These are phyloP conservation scores for Pilaira anomala DNA, from an alignment of 192 early-diverging fungal genomes.

Conservation along the genomic window DNA sequence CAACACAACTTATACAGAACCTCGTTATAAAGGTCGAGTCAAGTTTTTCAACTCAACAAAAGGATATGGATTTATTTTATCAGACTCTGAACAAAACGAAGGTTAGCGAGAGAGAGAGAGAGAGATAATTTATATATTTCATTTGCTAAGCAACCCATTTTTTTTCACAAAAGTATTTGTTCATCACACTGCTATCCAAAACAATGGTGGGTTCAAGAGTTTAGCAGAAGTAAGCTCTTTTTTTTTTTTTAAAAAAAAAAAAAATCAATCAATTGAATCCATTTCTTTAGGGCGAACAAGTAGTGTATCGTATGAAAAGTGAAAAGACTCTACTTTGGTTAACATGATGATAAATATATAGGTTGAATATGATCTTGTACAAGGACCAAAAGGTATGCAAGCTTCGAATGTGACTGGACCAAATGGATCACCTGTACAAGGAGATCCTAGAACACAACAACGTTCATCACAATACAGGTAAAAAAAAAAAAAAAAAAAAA, in stretches of 20 bases:
- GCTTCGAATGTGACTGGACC: conserved; percentile 82
- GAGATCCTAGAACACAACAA: conserved; percentile 64
- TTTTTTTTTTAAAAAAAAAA: background rate
- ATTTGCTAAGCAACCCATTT: conserved; percentile 10
- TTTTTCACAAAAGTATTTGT: conserved; percentile 60
- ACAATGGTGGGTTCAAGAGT: conserved; percentile 74
- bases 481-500: too few species aligned
- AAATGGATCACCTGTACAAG: conserved; percentile 64
- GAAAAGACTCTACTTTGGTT: too few species aligned
- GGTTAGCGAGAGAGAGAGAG: too few species aligned
- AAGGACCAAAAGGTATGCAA: conserved; percentile 80
- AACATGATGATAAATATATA: conserved; percentile 4
- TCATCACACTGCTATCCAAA: conserved; percentile 74
- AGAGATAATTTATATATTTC: conserved; percentile 18
- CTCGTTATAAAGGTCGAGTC: conserved; percentile 57
- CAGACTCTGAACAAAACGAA: conserved; percentile 62
- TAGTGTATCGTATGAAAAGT: too few species aligned
- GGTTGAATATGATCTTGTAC: conserved; percentile 69
- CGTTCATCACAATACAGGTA: too few species aligned
- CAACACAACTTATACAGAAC: conserved; percentile 26
- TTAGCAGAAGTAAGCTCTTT: conserved; percentile 65
- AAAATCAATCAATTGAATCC: background rate
- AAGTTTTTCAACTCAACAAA: conserved; percentile 89
- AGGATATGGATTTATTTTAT: conserved; percentile 89
- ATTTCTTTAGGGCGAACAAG: too few species aligned